phyloP scores from a whole-genome alignment of 345 rosid species.

The Arabidopsis suecica region DNA sequence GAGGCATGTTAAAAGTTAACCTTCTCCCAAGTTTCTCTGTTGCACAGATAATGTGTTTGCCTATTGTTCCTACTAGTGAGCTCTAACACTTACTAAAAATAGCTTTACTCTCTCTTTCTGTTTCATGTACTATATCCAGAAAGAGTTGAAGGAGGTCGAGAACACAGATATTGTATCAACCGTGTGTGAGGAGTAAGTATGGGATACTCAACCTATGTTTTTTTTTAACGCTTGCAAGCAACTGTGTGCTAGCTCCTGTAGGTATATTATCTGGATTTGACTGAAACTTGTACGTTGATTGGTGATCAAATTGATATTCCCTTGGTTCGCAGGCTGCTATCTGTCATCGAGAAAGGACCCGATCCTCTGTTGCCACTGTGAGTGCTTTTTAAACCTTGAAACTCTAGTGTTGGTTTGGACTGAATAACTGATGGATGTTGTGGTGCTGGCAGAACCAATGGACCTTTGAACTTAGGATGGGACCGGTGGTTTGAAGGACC shows the following conservation, averaged over 20 bases:
- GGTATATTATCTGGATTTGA: neutral
- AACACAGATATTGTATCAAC: conserved; percentile 51
- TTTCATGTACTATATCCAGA: conserved; percentile 46
- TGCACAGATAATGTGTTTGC: too few species aligned
- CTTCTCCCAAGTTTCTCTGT: too few species aligned
- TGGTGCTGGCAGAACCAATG: conserved; percentile 60
- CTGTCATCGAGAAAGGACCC: conserved; percentile 47
- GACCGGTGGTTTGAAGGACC: conserved; percentile 86
- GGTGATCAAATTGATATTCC: conserved; percentile 8
- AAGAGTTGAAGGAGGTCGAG: conserved; percentile 66
- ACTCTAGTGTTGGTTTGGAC: neutral
- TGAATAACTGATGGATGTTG: conserved; percentile 16
- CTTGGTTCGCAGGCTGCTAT: conserved; percentile 53
- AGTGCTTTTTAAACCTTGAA: conserved; percentile 28
- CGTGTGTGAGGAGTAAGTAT: conserved; percentile 73
- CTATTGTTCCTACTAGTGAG: too few species aligned
- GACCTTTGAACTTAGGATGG: conserved; percentile 63
- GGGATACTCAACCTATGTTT: conserved; percentile 19
- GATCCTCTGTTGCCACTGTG: conserved; percentile 74
- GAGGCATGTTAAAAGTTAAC: too few species aligned
- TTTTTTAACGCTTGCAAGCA: neutral
- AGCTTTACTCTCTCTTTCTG: too few species aligned
- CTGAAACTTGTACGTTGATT: neutral
- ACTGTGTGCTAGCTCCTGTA: neutral
- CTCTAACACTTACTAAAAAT: too few species aligned